These are phyloP conservation scores for Mortierella hygrophila DNA, from an alignment of 192 early-diverging fungal species.

Conservation along the genomic window DNA sequence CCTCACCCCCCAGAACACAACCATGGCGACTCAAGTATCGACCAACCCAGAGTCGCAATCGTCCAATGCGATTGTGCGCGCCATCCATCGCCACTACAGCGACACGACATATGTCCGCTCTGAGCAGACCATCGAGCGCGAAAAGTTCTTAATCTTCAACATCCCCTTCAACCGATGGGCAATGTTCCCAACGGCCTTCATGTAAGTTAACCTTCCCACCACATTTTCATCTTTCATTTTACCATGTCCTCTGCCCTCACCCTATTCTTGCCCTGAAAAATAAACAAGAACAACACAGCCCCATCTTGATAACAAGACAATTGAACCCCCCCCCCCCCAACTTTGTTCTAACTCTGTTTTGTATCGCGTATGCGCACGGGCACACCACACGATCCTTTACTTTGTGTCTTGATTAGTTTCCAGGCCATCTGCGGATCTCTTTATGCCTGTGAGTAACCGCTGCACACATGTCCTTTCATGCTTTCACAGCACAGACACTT, in stretches of 20 bases:
- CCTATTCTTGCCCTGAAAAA: background rate
- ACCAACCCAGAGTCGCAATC: conserved; percentile 17
- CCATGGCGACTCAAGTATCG: conserved; percentile 2
- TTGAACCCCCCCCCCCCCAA: too few species aligned
- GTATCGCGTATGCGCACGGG: background rate
- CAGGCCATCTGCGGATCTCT: conserved; percentile 65
- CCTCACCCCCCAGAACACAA: background rate
- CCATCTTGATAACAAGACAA: background rate
- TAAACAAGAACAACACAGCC: background rate
- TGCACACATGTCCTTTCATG: background rate
- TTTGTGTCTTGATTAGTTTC: conserved; percentile 57
- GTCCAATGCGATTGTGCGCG: conserved; percentile 14
- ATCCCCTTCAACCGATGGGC: conserved; percentile 67
- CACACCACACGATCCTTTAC: background rate
- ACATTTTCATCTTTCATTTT: background rate
- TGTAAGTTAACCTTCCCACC: conserved; percentile 32
- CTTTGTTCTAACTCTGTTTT: background rate
- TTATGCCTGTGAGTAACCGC: conserved; percentile 61
- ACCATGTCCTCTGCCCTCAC: background rate
- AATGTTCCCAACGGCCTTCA: conserved; percentile 64
- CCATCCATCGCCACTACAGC: conserved; percentile 30
- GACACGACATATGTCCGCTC: conserved; percentile 36
- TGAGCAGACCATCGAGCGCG: conserved; percentile 27
- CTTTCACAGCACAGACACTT: background rate
- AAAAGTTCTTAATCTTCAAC: conserved; percentile 26